Percentiles rank a stretch among this genome's conserved stretches.
phyloP scores from a whole-genome alignment of 768 basidiomycete species.

The Lactarius trivialis region DNA sequence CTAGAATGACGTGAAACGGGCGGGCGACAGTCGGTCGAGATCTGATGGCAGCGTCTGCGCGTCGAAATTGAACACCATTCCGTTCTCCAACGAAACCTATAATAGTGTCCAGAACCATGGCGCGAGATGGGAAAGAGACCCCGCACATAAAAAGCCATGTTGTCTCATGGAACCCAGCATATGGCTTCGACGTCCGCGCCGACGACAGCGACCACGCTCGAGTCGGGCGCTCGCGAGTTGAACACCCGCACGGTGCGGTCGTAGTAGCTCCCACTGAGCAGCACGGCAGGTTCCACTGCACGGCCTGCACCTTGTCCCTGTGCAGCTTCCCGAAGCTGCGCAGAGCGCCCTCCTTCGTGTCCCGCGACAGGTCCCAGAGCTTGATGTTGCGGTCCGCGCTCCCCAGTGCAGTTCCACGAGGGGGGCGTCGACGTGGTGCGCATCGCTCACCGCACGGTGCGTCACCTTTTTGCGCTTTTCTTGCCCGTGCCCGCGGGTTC shows the following conservation, averaged over 20 bases:
- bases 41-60: slow-evolving; percentile 73
- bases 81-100: slow-evolving; percentile 92
- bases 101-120: background rate
- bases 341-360: slow-evolving; percentile 59
- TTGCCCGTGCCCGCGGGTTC: slow-evolving; percentile 86
- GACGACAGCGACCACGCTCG: slow-evolving; percentile 77
- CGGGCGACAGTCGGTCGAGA: slow-evolving; percentile 54
- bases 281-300: slow-evolving; percentile 91
- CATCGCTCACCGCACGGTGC: slow-evolving; percentile 49
- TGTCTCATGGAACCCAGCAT: slow-evolving; percentile 95
- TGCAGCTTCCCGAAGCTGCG: slow-evolving; percentile 77
- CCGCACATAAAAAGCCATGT: slow-evolving; percentile 41
- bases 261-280: slow-evolving; percentile 90
- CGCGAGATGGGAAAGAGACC: too few species aligned
- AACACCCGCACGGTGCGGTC: slow-evolving; percentile 92
- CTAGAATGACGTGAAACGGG: slow-evolving; percentile 41
- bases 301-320: slow-evolving; percentile 92
- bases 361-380: slow-evolving; percentile 87
- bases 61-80: slow-evolving; percentile 88
- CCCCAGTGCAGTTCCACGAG: slow-evolving; percentile 86
- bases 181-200: slow-evolving; percentile 92
- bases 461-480: slow-evolving; percentile 87
- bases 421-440: slow-evolving; percentile 88
- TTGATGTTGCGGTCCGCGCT: slow-evolving; percentile 96
- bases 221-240: slow-evolving; percentile 78